Evolutionary conservation across 2,329 filamentous ascomycete genomes (phyloP), one percentile per base, ranked within the genome.

Genomic region (Aspergillus sp.): DNA sequence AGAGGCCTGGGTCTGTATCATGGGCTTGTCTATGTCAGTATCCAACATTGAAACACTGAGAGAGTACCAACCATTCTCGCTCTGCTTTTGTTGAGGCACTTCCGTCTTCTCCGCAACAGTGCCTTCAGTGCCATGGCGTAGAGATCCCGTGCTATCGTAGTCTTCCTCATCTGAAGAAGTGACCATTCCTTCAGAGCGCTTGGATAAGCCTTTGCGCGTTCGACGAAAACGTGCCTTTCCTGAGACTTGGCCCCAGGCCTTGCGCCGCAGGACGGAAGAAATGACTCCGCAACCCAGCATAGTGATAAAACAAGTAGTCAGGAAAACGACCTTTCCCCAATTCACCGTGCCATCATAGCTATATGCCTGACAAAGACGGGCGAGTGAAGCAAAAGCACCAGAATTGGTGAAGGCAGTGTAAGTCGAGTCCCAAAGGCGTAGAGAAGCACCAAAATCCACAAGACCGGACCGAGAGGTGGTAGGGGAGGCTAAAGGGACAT

Each of bases 1-100:
- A 82, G 12, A 97, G 82, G n/a, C 87, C 83, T 30, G 93, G 92
- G 70, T 97, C 92, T 23, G 86, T 89, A 60, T 74, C 63, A 61
- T 69, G 64, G 53, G 74, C 75, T 77, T 55, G 45, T 47, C 15
- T 36, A 19, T 19, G 57, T 70, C 54, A 70, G 62, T 41, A 54
- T 17, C 5, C n/a, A 49, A 25, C 8, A 54, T n/a, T 28, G 56
- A 32, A 28, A 32, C 10, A 43, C 10, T 21, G 4, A n/a, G 19
- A 28, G 36, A 17, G 25, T 17, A 63, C 71, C 53, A 57, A 76
- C 75, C 74, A 67, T 73, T 68, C 5, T 66, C 67, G 5, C 68
- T 63, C 58, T 70, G 67, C 32, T 71, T 67, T 39, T 67, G 67
- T n/a, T 70, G 65, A 15, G 66, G 62, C 13, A 64, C 58, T 38